These are phyloP conservation scores for Fusarium sp. DNA, from an alignment of 2,329 filamentous ascomycete species.

Conservation along the genomic window DNA sequence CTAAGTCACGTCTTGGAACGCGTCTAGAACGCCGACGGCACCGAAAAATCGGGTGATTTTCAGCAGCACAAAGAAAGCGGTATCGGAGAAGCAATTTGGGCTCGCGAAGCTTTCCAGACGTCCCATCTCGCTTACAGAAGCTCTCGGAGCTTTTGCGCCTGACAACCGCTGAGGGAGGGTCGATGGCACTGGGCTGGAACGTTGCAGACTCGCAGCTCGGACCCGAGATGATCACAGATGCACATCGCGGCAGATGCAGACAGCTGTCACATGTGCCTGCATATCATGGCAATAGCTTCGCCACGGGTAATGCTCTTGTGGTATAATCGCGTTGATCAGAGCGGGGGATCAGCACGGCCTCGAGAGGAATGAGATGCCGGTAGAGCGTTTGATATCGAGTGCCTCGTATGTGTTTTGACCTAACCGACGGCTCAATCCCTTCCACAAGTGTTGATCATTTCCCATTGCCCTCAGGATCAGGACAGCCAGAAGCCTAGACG, in stretches of 20 bases:
- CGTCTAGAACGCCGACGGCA: conserved; percentile 1
- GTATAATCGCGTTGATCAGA: not conserved
- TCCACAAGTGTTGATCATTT: not conserved
- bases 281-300: not conserved
- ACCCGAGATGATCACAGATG: not conserved
- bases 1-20: not conserved
- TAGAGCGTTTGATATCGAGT: not conserved
- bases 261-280: not conserved
- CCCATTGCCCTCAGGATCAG: not conserved
- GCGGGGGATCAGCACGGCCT: not conserved
- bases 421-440: not conserved
- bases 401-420: conserved; percentile 3
- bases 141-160: not conserved
- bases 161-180: not conserved
- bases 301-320: not conserved
- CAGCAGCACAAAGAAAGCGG: not conserved
- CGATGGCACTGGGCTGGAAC: not conserved
- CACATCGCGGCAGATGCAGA: not conserved
- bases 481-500: not conserved
- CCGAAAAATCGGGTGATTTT: not conserved
- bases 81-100: not conserved
- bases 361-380: conserved; percentile 4
- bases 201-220: not conserved
- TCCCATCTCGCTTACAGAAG: not conserved
- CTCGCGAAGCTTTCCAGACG: not conserved